phyloP scores from a whole-genome alignment of 352 stramenopile species.

The Phytophthora hybrid region DNA sequence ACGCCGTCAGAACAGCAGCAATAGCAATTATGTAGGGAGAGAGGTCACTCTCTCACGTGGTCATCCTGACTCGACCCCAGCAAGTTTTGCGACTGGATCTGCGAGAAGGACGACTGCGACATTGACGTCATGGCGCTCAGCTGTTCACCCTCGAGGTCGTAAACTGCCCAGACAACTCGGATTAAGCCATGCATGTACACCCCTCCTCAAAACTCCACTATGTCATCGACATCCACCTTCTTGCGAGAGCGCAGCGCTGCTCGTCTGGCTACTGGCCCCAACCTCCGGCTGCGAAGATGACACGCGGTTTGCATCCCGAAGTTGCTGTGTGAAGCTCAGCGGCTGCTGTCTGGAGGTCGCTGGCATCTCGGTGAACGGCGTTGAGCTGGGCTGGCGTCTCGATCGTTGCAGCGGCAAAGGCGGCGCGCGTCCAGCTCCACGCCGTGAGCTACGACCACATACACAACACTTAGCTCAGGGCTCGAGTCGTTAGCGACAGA shows the following conservation, averaged over 20 bases:
- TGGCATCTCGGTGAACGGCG: slow-evolving; percentile 6
- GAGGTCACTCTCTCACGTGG: slow-evolving; percentile 26
- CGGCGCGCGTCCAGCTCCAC: slow-evolving; percentile 13
- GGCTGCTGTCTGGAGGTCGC: slow-evolving; percentile 17
- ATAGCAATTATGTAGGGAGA: neutral
- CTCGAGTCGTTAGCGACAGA: neutral
- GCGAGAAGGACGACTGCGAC: slow-evolving; percentile 55
- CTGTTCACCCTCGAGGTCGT: slow-evolving; percentile 39
- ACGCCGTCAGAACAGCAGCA: neutral
- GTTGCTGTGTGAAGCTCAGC: slow-evolving; percentile 26
- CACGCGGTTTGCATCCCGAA: slow-evolving; percentile 17
- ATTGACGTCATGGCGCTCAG: slow-evolving; percentile 47
- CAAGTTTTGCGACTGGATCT: slow-evolving; percentile 47
- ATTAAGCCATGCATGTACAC: neutral
- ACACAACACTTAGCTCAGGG: slow-evolving; percentile 1
- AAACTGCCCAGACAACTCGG: slow-evolving; percentile 12
- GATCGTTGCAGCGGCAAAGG: slow-evolving; percentile 38
- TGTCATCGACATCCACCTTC: slow-evolving; percentile 33
- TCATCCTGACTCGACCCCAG: slow-evolving; percentile 41
- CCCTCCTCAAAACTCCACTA: too few species aligned
- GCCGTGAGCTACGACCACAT: slow-evolving; percentile 18
- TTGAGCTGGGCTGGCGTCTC: slow-evolving; percentile 12
- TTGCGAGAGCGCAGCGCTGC: slow-evolving; percentile 36
- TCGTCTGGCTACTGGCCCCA: slow-evolving; percentile 21
- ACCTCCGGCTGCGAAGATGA: slow-evolving; percentile 30